These are phyloP conservation scores for Pueraria montana DNA, from an alignment of 306 rosid genomes.

Conservation along the genomic window DNA sequence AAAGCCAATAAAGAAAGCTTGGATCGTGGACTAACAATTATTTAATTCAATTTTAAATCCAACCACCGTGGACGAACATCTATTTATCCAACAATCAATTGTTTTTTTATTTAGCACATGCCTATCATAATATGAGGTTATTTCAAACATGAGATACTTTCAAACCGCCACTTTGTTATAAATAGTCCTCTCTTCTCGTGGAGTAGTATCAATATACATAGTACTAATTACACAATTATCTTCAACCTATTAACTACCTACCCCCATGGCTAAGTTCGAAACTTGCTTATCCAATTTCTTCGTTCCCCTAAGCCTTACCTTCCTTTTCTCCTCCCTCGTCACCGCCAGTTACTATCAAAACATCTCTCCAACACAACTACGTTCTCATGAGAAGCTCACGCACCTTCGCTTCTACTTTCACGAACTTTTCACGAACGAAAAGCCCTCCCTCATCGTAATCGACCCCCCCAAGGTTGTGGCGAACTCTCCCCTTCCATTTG, in stretches of 20 bases:
- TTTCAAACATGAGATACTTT: too few relatives aligned
- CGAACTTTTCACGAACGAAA: slow-evolving; percentile 51
- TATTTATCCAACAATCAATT: too few relatives aligned
- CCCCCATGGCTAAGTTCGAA: slow-evolving; percentile 31
- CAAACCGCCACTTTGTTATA: too few relatives aligned
- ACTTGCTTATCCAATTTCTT: neutral
- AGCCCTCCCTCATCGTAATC: slow-evolving; percentile 47
- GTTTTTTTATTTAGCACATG: too few relatives aligned
- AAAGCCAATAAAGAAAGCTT: too few relatives aligned
- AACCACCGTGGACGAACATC: too few relatives aligned
- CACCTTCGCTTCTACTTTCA: slow-evolving; percentile 71
- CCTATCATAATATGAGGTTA: too few relatives aligned
- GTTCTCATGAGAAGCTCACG: slow-evolving; percentile 55
- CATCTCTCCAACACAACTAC: slow-evolving; percentile 39
- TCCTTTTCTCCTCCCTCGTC: slow-evolving; percentile 12
- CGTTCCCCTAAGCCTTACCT: neutral
- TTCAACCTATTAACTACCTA: neutral
- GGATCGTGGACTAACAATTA: too few relatives aligned
- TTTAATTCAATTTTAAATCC: too few relatives aligned
- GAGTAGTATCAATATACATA: too few relatives aligned
- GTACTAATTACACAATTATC: too few relatives aligned
- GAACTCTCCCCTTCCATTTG: slow-evolving; percentile 56
- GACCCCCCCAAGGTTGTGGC: slow-evolving; percentile 41
- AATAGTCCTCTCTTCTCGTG: too few relatives aligned
- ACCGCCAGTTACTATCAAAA: slow-evolving; percentile 19